phyloP scores from a whole-genome alignment of 345 rosid species.

The Murraya koenigii region DNA sequence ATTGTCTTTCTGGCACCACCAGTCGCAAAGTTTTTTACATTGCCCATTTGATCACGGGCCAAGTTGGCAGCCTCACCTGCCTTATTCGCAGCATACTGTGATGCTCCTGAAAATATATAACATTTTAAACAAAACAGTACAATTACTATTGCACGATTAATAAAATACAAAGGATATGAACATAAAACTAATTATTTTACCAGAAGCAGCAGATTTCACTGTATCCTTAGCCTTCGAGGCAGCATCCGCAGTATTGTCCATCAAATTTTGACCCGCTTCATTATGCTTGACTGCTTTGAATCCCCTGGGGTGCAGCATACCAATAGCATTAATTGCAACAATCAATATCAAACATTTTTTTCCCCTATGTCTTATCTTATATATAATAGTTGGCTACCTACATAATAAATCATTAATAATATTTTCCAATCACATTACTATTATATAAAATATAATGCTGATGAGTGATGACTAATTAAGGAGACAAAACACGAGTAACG shows the following conservation, averaged over 20 bases:
- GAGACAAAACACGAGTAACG: too few species aligned
- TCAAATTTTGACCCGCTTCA: slow-evolving; percentile 13
- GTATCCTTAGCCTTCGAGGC: slow-evolving; percentile 33
- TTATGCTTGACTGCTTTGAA: slow-evolving; percentile 1
- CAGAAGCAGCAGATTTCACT: slow-evolving; percentile 29
- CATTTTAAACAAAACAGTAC: too few species aligned
- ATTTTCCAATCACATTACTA: too few species aligned
- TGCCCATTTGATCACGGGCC: slow-evolving; percentile 12
- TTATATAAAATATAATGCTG: too few species aligned
- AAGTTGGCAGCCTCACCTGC: slow-evolving; percentile 25
- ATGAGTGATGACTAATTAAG: too few species aligned
- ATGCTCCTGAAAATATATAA: slow-evolving; percentile 11
- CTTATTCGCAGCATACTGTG: slow-evolving; percentile 31
- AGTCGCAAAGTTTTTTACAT: too few species aligned
- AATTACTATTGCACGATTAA: too few species aligned
- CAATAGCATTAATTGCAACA: neutral
- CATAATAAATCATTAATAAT: too few species aligned
- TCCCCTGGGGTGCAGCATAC: slow-evolving; percentile 13
- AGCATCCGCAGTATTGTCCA: slow-evolving; percentile 31
- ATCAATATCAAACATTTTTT: neutral
- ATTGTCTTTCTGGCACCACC: slow-evolving; percentile 18
- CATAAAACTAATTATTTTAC: slow-evolving; percentile 16
- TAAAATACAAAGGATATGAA: too few species aligned
- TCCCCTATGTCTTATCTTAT: too few species aligned
- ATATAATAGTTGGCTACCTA: too few species aligned